phyloP scores from a whole-genome alignment of 2,329 filamentous ascomycete species.

The Drechslerella stenobrocha region DNA sequence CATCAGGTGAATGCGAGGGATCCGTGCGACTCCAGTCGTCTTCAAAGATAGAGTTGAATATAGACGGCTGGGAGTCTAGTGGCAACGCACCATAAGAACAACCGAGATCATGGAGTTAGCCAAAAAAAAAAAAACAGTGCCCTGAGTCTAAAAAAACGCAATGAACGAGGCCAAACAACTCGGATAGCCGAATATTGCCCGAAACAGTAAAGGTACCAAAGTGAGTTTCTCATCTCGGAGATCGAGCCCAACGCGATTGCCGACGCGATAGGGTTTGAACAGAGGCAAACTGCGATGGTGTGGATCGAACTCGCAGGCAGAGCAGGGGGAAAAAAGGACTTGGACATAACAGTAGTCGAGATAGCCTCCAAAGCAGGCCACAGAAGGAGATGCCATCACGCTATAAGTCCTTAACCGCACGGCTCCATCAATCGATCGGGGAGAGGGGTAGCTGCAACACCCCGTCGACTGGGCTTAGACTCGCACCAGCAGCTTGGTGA shows the following conservation, averaged over 20 bases:
- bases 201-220: not conserved
- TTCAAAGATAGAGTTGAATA: too few relatives aligned
- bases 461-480: conserved; percentile 14
- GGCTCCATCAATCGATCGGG: not conserved
- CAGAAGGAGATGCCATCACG: not conserved
- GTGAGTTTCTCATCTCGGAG: too few relatives aligned
- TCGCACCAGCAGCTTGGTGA: conserved; percentile 11
- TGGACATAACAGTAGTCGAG: not conserved
- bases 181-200: too few relatives aligned
- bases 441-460: conserved; percentile 9
- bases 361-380: not conserved
- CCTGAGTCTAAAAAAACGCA: too few relatives aligned
- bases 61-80: too few relatives aligned
- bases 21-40: too few relatives aligned
- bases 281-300: not conserved
- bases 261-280: not conserved
- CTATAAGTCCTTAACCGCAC: not conserved
- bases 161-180: too few relatives aligned
- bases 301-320: not conserved
- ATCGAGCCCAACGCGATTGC: not conserved
- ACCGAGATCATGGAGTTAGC: too few relatives aligned
- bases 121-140: too few relatives aligned
- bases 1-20: not conserved
- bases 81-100: too few relatives aligned
- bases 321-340: not conserved